Evolutionary conservation across 2,329 filamentous ascomycete species (phyloP).

Genomic region (Corynespora cassiicola): DNA sequence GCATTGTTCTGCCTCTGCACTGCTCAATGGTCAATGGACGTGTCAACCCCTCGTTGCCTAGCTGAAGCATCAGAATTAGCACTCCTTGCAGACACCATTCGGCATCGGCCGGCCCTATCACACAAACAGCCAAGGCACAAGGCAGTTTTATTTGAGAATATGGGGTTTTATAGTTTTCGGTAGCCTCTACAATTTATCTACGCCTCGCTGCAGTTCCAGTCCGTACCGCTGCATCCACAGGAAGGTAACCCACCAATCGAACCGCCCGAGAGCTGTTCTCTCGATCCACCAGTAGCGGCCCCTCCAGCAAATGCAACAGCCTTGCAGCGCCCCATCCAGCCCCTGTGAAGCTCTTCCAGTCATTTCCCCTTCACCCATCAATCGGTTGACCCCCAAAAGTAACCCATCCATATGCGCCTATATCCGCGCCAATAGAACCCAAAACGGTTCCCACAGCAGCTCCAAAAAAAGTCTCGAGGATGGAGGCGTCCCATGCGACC

Average conservation of each 20-base stretch:
- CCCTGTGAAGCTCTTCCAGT: background rate
- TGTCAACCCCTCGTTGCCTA: too few relatives aligned
- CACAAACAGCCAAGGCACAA: too few relatives aligned
- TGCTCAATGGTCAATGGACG: too few relatives aligned
- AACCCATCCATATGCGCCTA: constrained; percentile 10
- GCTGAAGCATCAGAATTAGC: too few relatives aligned
- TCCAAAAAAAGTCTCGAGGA: constrained; percentile 6
- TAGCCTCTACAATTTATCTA: constrained; percentile 17
- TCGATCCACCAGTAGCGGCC: background rate
- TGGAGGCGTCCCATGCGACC: constrained; percentile 2
- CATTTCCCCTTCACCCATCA: constrained; percentile 1
- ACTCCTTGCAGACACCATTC: too few relatives aligned
- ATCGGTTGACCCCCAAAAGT: constrained; percentile 1
- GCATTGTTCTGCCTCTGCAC: too few relatives aligned
- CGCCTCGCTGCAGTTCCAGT: constrained; percentile 3
- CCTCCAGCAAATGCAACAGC: constrained; percentile 1
- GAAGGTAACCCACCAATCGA: too few relatives aligned
- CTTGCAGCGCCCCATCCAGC: constrained; percentile 8
- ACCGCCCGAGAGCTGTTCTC: too few relatives aligned
- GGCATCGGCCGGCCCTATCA: too few relatives aligned
- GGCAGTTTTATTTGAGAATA: too few relatives aligned
- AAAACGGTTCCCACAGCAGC: constrained; percentile 7
- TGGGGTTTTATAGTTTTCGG: constrained; percentile 17
- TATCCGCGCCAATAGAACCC: constrained; percentile 10
- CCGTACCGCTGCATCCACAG: background rate